These are phyloP conservation scores for Ustilago lituana DNA, from an alignment of 1,284 basidiomycete species.

Conservation along the genomic window DNA sequence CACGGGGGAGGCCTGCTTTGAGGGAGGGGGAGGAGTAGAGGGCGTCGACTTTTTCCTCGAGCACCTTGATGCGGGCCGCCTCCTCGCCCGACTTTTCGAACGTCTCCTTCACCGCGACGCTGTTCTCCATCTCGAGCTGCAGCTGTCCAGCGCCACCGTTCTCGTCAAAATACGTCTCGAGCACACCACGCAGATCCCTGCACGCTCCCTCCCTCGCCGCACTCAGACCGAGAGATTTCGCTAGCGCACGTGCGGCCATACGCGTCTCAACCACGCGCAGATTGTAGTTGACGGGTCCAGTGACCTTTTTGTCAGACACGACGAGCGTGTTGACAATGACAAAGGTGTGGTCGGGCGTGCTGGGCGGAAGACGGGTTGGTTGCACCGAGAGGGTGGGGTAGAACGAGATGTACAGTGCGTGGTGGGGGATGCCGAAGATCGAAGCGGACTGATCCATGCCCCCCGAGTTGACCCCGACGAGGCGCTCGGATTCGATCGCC, in stretches of 20 bases:
- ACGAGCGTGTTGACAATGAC: conserved; percentile 65
- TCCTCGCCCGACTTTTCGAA: conserved; percentile 52
- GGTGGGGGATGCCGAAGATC: conserved; percentile 59
- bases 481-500: conserved; percentile 60
- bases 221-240: conserved; percentile 27
- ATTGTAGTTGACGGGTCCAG: conserved; percentile 65
- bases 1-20: conserved; percentile 33
- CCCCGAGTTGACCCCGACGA: conserved; percentile 66
- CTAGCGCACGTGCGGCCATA: conserved; percentile 55
- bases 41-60: conserved; percentile 42
- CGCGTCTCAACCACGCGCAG: conserved; percentile 63
- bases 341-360: conserved; percentile 45
- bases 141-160: conserved; percentile 29
- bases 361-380: conserved; percentile 47
- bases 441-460: conserved; percentile 66
- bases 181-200: conserved; percentile 50
- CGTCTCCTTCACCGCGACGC: conserved; percentile 22
- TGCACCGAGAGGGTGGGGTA: conserved; percentile 45
- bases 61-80: conserved; percentile 50
- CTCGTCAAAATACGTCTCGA: conserved; percentile 53
- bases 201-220: conserved; percentile 1
- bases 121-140: conserved; percentile 35
- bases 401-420: conserved; percentile 64
- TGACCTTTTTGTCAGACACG: conserved; percentile 64
- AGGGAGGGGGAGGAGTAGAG: conserved; percentile 7